Evolutionary conservation across 1,284 basidiomycete genomes (phyloP).

Genomic region (Mrakiaceae sp.): DNA sequence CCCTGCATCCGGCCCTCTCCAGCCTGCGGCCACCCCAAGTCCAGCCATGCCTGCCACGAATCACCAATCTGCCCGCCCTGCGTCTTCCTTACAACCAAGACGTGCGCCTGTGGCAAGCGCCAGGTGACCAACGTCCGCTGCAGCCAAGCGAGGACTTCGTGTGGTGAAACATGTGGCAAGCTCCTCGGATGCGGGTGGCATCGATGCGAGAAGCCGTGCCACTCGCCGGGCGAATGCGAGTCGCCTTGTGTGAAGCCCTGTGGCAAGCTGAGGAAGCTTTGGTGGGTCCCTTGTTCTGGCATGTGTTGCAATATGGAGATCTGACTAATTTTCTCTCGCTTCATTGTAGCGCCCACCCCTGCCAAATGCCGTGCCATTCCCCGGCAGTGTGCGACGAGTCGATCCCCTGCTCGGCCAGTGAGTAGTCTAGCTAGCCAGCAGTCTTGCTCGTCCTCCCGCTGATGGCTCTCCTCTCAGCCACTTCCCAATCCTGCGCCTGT

Average conservation of each 20-base stretch:
- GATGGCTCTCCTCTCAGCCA: conserved; percentile 28
- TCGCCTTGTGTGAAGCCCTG: conserved; percentile 55
- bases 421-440: not conserved
- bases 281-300: conserved; percentile 40
- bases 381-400: conserved; percentile 68
- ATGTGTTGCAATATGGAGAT: not conserved
- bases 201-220: conserved; percentile 65
- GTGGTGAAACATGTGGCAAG: conserved; percentile 68
- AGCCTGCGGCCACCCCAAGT: conserved; percentile 66
- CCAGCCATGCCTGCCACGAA: conserved; percentile 69
- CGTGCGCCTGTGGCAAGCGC: conserved; percentile 80
- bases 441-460: not conserved
- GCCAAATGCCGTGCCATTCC: conserved; percentile 66
- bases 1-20: conserved; percentile 62
- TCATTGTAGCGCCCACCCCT: conserved; percentile 49
- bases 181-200: conserved; percentile 73
- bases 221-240: conserved; percentile 60
- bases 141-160: conserved; percentile 66
- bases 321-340: not conserved
- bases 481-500: conserved; percentile 64
- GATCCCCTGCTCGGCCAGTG: conserved; percentile 51
- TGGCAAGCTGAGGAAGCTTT: conserved; percentile 69
- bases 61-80: conserved; percentile 65
- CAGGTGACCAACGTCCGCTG: conserved; percentile 52
- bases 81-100: conserved; percentile 59